These are phyloP conservation scores for Colletotrichum somersetense DNA, from an alignment of 2,329 filamentous ascomycete genomes.

Conservation along the genomic window DNA sequence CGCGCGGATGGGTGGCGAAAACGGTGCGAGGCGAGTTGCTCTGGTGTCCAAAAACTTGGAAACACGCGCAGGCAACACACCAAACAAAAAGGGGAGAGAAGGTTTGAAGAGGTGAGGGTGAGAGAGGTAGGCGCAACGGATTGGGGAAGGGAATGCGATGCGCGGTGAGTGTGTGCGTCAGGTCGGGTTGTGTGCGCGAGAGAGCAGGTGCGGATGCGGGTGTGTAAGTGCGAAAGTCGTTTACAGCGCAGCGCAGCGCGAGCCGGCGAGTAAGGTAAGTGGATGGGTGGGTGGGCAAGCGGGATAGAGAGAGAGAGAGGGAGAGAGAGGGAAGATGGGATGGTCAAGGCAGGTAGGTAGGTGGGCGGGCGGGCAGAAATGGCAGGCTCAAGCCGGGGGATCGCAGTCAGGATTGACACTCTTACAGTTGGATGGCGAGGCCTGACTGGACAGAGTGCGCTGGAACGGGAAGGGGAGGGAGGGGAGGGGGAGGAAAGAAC, in stretches of 20 bases:
- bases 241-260: slow-evolving; percentile 22
- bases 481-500: slow-evolving; percentile 17
- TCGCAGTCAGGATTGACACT: slow-evolving; percentile 31
- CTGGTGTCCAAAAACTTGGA: slow-evolving; percentile 20
- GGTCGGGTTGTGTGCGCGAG: slow-evolving; percentile 27
- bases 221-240: slow-evolving; percentile 32
- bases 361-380: slow-evolving; percentile 26
- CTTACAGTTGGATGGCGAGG: slow-evolving; percentile 21
- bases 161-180: slow-evolving; percentile 37
- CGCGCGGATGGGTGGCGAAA: slow-evolving; percentile 30
- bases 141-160: slow-evolving; percentile 23
- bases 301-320: not conserved
- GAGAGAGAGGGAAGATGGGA: slow-evolving; percentile 23
- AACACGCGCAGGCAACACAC: slow-evolving; percentile 25
- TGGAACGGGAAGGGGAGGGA: slow-evolving; percentile 34
- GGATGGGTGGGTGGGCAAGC: slow-evolving; percentile 4
- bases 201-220: slow-evolving; percentile 34
- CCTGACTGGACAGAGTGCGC: slow-evolving; percentile 27
- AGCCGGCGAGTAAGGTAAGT: slow-evolving; percentile 17
- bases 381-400: slow-evolving; percentile 31
- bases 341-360: slow-evolving; percentile 19
- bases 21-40: slow-evolving; percentile 5
- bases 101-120: slow-evolving; percentile 1
- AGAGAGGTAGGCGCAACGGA: slow-evolving; percentile 33
- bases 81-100: slow-evolving; percentile 5